Evolutionary conservation across 352 stramenopile genomes (phyloP), one percentile per base, ranked within the genome.

Genomic region (Phytophthora melonis): DNA sequence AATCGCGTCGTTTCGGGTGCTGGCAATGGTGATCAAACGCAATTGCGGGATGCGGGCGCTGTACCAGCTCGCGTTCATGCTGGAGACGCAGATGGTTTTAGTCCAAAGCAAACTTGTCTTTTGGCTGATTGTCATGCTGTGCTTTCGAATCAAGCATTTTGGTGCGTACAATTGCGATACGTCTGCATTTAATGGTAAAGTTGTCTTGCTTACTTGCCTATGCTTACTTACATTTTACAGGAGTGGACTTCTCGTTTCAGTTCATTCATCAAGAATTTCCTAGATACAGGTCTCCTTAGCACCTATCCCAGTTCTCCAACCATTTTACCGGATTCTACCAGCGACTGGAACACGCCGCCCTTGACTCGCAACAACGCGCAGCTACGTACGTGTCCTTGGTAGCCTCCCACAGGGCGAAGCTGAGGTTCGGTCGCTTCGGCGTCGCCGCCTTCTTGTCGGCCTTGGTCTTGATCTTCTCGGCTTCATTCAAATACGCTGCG

Each of bases 271-370:
- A 49, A 47, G 9, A 19, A 19, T 50, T 21, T 21, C 43, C 43
- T 10, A 13, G 6, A 50, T 9, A 50, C 18, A 18, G 18, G 6
- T 6, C 1, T 3, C 10, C 18, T 2, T 50, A 21, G 14, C 3
- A 16, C 11, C 16, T 59, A 63, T 21, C 27, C 4, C 39, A 63
- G 39, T 1, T 11, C 50, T 23, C 62, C 50, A 45, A 63, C 41
- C 11, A 41, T 10, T 21, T 70, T 70, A 3, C 63, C 41, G 5
- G 63, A 70, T 25, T 71, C 69, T 2, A 70, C 78, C 1, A 86
- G 68, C 41, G 76, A 86, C 21, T 72, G 49, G 66, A 98, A 98
- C 50, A 97, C 74, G 9, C 83, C 87, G n/a, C 87, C 77, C 19
- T 84, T 68, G 27, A 89, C 87, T 47, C 58, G 63, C 18, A 98